Conservation (phyloP, 192 early-diverging fungal species). For the Linnemannia elongata region DNA sequence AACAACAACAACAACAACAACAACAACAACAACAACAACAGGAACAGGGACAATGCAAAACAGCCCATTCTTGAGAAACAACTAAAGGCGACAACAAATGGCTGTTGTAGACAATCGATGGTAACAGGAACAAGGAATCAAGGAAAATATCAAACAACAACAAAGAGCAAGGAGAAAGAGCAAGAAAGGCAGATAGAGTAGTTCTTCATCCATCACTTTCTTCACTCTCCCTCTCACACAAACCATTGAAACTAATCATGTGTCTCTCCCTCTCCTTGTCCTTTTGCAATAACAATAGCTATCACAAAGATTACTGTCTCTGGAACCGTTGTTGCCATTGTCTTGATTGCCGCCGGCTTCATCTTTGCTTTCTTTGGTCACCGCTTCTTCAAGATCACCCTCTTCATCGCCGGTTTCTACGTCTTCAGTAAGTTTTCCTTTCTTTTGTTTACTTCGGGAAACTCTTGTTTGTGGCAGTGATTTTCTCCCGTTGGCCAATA, state of each 20-base stretch:
- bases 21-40: not conserved
- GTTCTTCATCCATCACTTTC: conserved; percentile 1
- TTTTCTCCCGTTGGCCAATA: not conserved
- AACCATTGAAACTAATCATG: not conserved
- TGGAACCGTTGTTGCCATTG: conserved; percentile 65
- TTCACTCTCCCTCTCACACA: not conserved
- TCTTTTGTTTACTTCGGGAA: not conserved
- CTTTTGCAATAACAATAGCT: not conserved
- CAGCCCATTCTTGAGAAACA: not conserved
- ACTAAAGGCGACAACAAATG: not conserved
- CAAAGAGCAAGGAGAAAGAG: not conserved
- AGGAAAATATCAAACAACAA: not conserved
- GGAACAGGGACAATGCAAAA: not conserved
- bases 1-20: not conserved
- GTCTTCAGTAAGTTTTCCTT: conserved; percentile 60
- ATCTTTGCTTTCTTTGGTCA: conserved; percentile 79
- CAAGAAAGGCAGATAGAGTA: not conserved
- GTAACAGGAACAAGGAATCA: too few relatives aligned
- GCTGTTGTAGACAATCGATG: too few relatives aligned
- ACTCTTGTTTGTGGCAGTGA: not conserved
- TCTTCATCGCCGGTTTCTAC: conserved; percentile 87
- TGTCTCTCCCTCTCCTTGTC: not conserved
- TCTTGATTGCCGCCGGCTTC: conserved; percentile 74
- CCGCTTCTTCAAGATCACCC: conserved; percentile 73
- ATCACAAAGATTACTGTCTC: conserved; percentile 35